Evolutionary conservation across 2,329 filamentous ascomycete genomes (phyloP).

Genomic region (Pseudocercospora musae): DNA sequence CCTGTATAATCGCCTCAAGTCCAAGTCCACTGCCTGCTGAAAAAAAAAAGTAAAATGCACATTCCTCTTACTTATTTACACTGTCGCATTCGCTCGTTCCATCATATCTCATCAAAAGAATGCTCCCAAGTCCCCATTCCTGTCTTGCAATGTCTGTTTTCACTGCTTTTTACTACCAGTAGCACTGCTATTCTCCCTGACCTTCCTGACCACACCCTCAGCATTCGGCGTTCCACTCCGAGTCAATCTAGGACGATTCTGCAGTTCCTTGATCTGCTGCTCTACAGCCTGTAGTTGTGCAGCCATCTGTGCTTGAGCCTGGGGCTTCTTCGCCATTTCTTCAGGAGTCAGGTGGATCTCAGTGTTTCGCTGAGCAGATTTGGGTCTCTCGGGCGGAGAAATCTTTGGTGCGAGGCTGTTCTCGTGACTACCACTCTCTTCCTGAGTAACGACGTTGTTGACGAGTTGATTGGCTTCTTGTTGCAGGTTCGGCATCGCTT

Average conservation of each 20-base stretch:
- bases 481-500: constrained; percentile 45
- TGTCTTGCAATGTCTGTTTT: background rate
- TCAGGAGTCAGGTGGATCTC: constrained; percentile 31
- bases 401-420: background rate
- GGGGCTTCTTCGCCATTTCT: constrained; percentile 27
- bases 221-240: background rate
- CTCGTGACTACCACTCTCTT: constrained; percentile 1
- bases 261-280: constrained; percentile 20
- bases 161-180: background rate
- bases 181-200: background rate
- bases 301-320: constrained; percentile 18
- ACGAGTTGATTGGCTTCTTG: constrained; percentile 46
- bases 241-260: constrained; percentile 1
- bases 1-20: background rate
- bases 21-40: background rate
- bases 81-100: background rate
- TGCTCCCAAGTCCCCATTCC: background rate
- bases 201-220: background rate
- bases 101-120: background rate
- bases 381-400: constrained; percentile 16
- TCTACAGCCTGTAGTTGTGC: constrained; percentile 17
- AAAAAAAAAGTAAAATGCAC: background rate
- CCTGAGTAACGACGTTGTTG: constrained; percentile 28
- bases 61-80: background rate
- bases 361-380: constrained; percentile 19